Percentiles rank a stretch among this genome's conserved stretches.
These are phyloP conservation scores for Cyberlindnera euphorbiiphila DNA, from an alignment of 805 yeast species.

Conservation along the genomic window DNA sequence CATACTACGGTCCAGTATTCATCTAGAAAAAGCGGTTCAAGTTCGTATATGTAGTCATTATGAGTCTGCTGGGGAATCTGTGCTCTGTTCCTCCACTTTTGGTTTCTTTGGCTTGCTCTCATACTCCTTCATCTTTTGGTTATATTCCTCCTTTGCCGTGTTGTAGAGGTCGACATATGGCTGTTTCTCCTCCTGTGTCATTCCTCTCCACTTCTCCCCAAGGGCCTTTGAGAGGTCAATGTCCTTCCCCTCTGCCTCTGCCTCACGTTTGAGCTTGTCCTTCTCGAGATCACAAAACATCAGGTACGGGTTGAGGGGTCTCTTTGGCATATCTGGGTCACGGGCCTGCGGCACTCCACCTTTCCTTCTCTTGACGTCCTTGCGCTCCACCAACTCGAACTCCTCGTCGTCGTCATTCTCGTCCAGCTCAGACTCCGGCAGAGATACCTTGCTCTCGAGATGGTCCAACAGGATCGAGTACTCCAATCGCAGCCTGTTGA, in stretches of 20 bases:
- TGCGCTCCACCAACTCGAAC: slow-evolving; percentile 22
- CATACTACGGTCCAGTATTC: no score
- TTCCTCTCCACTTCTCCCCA: slow-evolving; percentile 81
- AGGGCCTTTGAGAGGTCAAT: slow-evolving; percentile 71
- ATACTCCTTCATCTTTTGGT: slow-evolving; percentile 63
- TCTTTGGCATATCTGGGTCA: slow-evolving; percentile 82
- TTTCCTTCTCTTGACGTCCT: slow-evolving; percentile 21
- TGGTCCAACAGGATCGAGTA: slow-evolving; percentile 76
- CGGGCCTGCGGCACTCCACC: slow-evolving; percentile 35
- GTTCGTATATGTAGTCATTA: background rate
- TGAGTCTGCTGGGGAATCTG: slow-evolving; percentile 9
- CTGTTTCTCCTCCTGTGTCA: slow-evolving; percentile 63
- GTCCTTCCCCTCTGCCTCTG: slow-evolving; percentile 50
- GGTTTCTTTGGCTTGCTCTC: slow-evolving; percentile 23
- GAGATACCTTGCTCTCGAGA: slow-evolving; percentile 54
- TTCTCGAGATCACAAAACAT: slow-evolving; percentile 81
- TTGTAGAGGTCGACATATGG: slow-evolving; percentile 75
- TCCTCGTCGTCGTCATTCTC: slow-evolving; percentile 20
- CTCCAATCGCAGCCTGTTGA: slow-evolving; percentile 77
- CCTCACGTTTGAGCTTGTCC: slow-evolving; percentile 59
- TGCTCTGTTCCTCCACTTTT: slow-evolving; percentile 7
- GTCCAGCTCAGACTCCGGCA: slow-evolving; percentile 16
- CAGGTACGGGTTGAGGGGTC: slow-evolving; percentile 88
- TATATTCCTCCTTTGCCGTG: slow-evolving; percentile 73
- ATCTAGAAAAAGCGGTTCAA: no score